These are phyloP conservation scores for Patellaria atrata DNA, from an alignment of 495 filamentous ascomycete species.

Conservation along the genomic window DNA sequence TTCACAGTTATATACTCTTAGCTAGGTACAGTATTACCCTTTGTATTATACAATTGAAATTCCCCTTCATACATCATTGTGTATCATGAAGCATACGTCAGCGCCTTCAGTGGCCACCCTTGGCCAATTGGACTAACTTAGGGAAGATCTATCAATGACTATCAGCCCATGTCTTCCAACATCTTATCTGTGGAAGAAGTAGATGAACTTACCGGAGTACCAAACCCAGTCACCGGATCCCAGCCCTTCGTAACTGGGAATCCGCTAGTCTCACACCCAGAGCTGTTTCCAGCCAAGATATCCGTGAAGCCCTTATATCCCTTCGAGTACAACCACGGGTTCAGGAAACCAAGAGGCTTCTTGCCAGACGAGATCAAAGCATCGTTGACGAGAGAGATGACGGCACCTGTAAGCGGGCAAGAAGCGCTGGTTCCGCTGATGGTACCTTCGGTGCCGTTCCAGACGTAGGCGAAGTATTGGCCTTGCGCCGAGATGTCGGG, in stretches of 20 bases:
- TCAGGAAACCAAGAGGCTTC: conserved; percentile 27
- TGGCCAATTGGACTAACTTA: neutral
- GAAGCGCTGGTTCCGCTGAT: conserved; percentile 28
- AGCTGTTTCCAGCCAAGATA: conserved; percentile 19
- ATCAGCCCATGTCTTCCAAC: neutral
- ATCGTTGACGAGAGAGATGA: conserved; percentile 28
- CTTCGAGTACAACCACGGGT: conserved; percentile 27
- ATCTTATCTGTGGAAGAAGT: neutral
- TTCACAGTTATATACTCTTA: too few relatives aligned
- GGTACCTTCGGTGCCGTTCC: conserved; percentile 18
- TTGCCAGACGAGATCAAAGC: conserved; percentile 22
- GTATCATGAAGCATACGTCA: too few relatives aligned
- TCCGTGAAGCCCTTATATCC: conserved; percentile 26
- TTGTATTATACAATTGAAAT: too few relatives aligned
- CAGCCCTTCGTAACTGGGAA: conserved; percentile 25
- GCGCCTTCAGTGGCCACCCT: too few relatives aligned
- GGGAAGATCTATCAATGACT: conserved; percentile 1
- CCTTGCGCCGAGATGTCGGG: conserved; percentile 28
- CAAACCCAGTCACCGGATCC: conserved; percentile 28
- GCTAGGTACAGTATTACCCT: too few relatives aligned
- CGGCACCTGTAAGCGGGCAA: conserved; percentile 19
- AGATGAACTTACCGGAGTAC: conserved; percentile 17
- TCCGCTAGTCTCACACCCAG: conserved; percentile 23
- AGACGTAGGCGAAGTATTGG: conserved; percentile 22
- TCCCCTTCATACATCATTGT: too few relatives aligned